Base-by-base conservation (phyloP, 2,329 filamentous ascomycete genomes). In the Cytospora piceicola region DNA sequence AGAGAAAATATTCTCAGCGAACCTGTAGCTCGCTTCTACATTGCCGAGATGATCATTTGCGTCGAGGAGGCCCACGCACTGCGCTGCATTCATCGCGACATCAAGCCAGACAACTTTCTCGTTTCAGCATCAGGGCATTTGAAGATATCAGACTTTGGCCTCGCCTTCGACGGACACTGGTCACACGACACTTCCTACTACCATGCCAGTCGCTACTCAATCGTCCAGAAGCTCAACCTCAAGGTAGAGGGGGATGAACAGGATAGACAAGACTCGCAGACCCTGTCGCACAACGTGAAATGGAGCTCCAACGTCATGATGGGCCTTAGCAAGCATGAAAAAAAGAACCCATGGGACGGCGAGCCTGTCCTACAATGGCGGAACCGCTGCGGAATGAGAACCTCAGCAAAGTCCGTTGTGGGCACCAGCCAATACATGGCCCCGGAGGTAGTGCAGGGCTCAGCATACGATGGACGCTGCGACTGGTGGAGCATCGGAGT, bases 391-490 rank as follows among this genome's bases (percentile, higher is more conserved):
- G 85, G 90, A 30, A 90, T 88, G 70, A 88, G 93, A 49, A 85
- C 86, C 39, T 84, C 92, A 39, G 94, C 94, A 1, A 87, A 89
- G 70, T 97, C 93, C 55, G 88, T 97, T 1, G 94, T 98, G 14
- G 94, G 94, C 2, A 98, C 95, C 2, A 97, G 93, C 75, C 94
- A 97, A 75, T 98, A 98, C 80, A 98, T 97, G 95, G 94, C 95
- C 0, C 94, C 94, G 2, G 95, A 98, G 79, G 92, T 98, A 22
- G 89, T 97, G 65, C 82, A 85, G 70, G 92, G 94, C 32, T 85
- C 93, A 58, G 80, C 84, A 46, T 98, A 98, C 76, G 95, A 98
- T 77, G 94, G 92, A 34, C 85, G 94, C 73, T 98, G 94, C 78
- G 94, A 98, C 78, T 98, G 86, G 93, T 98, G 92, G 94, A 97